A percentile compares a stretch with the other conserved stretches of the same genome.
Evolutionary conservation across 768 basidiomycete genomes (phyloP).

Genomic region (Boletus patriciae): DNA sequence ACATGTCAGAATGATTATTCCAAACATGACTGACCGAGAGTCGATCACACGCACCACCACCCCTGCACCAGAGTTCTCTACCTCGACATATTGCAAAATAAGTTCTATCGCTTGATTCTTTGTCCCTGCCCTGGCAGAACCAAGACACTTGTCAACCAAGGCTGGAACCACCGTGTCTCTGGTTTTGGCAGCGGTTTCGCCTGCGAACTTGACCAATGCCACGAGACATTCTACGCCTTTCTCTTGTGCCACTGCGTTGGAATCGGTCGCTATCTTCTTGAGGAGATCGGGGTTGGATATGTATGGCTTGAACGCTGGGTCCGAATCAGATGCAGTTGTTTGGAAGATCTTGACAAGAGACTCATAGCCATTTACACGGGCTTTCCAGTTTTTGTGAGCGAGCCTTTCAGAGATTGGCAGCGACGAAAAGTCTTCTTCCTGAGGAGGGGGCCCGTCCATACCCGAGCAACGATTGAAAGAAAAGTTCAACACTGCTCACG

Average conservation of each 20-base stretch:
- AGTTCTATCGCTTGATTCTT: constrained; percentile 86
- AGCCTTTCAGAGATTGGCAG: constrained; percentile 80
- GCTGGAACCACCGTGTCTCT: constrained; percentile 83
- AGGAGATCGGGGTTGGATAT: constrained; percentile 72
- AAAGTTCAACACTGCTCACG: constrained; percentile 11
- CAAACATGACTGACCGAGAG: constrained; percentile 29
- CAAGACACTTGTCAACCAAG: constrained; percentile 94
- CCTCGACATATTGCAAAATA: constrained; percentile 86
- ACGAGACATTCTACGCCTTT: constrained; percentile 91
- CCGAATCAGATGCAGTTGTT: constrained; percentile 86
- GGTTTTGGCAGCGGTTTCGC: constrained; percentile 82
- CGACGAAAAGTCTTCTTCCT: constrained; percentile 88
- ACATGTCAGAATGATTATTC: constrained; percentile 26
- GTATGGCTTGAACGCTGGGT: constrained; percentile 93
- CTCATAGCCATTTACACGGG: constrained; percentile 91
- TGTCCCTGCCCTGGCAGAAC: constrained; percentile 87
- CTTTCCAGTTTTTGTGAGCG: constrained; percentile 98
- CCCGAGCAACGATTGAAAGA: constrained; percentile 16
- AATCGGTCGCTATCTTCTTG: constrained; percentile 85
- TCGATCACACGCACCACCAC: constrained; percentile 71
- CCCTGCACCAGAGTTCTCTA: constrained; percentile 84
- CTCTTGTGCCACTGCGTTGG: constrained; percentile 97
- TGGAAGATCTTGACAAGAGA: constrained; percentile 83
- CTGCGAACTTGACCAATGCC: constrained; percentile 85
- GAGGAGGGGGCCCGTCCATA: constrained; percentile 91